Base-by-base conservation (phyloP, 192 early-diverging fungal genomes). In the Mortierella alpina region DNA sequence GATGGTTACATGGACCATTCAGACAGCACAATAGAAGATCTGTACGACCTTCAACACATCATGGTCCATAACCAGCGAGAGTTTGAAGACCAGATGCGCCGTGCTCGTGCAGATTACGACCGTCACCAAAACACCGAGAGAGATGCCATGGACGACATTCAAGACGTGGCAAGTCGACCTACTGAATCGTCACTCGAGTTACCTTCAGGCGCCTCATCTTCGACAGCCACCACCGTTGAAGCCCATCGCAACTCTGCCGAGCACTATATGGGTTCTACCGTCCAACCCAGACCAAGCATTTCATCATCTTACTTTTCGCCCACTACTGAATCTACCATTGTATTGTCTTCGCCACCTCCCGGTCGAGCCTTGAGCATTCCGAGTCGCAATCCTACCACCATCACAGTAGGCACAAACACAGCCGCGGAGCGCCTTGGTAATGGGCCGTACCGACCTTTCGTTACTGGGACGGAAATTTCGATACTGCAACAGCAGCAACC, bases 301-400 rank as follows among this genome's bases (percentile, higher is more conserved):
- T 77, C 74, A 4, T 63, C 74, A 9, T 77, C 74, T 15, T 76
- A 76, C 46, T 76, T 76, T 48, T 68, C 72, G 6, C 63, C 68
- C 18, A 71, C 68, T 2, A 56, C 57, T 1, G 75, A 78, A 40
- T 78, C 75, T 5, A 62, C 68, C 5, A 78, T 78, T 10, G 68
- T 78, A 0, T 63, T 78, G 2, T 78, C 75, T 0, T 71, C 75
- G 12, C 75, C 75, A 47, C 75, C 75, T 4, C 75, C 75, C 1
- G 68, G 75, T 23, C 46, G 75, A 41, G n/a, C 44, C 6, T 59
- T 50, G 9, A 53, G 49, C 44, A 10, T 41, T 22, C 22, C 49
- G 51, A 18, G 64, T 12, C 44, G 54, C 40, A 10, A 59, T 17
- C 15, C 57, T 17, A 7, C 15, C 4, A n/a, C 13, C 47, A 51